Evolutionary conservation across 495 filamentous ascomycete species (phyloP), one percentile per base, ranked within the genome.

Genomic region (Penicillium coprophilum): DNA sequence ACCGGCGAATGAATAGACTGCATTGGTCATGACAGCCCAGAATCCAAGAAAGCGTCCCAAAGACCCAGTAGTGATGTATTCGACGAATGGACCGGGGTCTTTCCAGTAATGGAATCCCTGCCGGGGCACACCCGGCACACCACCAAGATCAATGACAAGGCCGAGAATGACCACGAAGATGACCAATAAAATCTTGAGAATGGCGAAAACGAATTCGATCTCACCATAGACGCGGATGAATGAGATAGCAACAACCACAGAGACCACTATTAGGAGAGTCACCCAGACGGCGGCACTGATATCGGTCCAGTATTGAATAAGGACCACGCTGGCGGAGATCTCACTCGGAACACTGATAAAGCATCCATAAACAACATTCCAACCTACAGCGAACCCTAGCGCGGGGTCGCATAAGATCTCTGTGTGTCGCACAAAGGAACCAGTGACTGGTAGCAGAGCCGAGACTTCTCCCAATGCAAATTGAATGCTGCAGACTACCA

Each of bases 271-370:
- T 47, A 85, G 81, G 21, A 80, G 61, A 21, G 80, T 72, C 40
- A 86, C 81, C 67, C 82, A 84, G 5, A 79, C 68, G 0, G 79
- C 74, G 0, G 79, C 69, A 54, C 78, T 81, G 34, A 82, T 61
- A 31, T 79, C 71, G n/a, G 76, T 78, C 81, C 82, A 86, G 59
- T 77, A 87, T 64, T 82, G 71, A 48, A 86, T 80, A 21, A 87
- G 62, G 7, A 85, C 82, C 19, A 81, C 80, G 10, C 77, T 77
- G 11, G 84, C 84, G n/a, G 82, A 80, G 39, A 86, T 82, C 67
- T 86, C 84, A 61, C 74, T 77, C 6, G 85, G 84, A 13, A 87
- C 80, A 34, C 85, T 77, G 59, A 95, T 87, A 60, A 89, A 74
- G 28, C 62, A 64, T 13, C 70, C 70, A 47, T 75, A 75, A 74